Base-by-base conservation (phyloP, 257 asterid species). In the Echium plantagineum region DNA sequence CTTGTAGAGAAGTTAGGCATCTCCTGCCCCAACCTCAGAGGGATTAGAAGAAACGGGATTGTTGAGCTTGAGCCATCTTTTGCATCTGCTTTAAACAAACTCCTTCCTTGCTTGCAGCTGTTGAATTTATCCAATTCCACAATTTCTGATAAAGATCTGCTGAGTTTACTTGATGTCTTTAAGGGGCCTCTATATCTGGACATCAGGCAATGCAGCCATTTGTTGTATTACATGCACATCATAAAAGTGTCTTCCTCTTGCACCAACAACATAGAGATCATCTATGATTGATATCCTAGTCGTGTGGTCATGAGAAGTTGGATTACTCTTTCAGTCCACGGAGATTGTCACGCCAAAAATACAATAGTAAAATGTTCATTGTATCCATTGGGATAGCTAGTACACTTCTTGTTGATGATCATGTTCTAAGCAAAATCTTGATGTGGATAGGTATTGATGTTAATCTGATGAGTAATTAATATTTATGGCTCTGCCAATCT, bases 191-290 rank as follows among this genome's bases (percentile, higher is more conserved):
- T 68, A 28, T 78, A 78, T 73, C 75, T 78, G 30, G 87, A 81
- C 57, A 59, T 81, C 15, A 75, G 54, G 7, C 71, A 69, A 31
- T 78, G 87, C 66, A 69, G 58, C 7, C 22, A 6, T 20, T 71
- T 81, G 78, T 31, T 67, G 6, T 63, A n/a, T 53, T 81, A 78
- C 78, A 78, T 75, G 84, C 61, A 81, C 61, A 63, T 75, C 55
- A 59, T 75, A 10, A 77, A 80, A 63, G 71, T 60, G 48, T 74
- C 79, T 38, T 68, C 69, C 24, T 75, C 79, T 38, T 68, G 67
- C 30, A 16, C 67, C 12, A 69, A 59, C 35, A 70, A 72, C 20
- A 64, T 66, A 28, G n/a, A 64, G 28, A 75, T 80, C 58, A 51
- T 69, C 60, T 75, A 67, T 63, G 86, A 81, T 61, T 81, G 78